Conservation (phyloP, 2,329 filamentous ascomycete genomes). For the Rhytidhysteron rufulum region DNA sequence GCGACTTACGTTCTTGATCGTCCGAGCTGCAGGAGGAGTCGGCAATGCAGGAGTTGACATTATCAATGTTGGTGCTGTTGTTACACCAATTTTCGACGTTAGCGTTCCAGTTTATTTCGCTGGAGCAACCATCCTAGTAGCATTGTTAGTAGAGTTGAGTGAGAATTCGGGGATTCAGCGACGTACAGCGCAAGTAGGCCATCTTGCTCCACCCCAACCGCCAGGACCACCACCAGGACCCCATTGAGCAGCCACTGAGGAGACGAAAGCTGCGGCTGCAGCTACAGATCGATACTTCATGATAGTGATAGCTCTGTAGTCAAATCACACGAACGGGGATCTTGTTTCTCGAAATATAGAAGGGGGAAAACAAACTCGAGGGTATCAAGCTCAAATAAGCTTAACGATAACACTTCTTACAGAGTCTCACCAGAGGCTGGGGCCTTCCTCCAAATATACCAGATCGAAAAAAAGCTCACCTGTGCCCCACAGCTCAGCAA, state of each 20-base stretch:
- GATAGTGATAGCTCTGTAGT: neutral
- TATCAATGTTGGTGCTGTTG: constrained; percentile 13
- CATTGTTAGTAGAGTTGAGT: neutral
- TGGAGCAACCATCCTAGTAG: constrained; percentile 1
- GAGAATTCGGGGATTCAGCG: neutral
- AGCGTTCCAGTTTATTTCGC: neutral
- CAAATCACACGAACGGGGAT: no score
- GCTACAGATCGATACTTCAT: constrained; percentile 8
- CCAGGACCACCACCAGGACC: neutral
- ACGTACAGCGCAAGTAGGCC: constrained; percentile 5
- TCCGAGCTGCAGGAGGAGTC: constrained; percentile 13
- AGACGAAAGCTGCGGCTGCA: constrained; percentile 3
- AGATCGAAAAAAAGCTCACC: no score
- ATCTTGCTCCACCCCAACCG: no score
- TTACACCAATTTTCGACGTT: constrained; percentile 11
- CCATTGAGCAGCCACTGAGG: constrained; percentile 1
- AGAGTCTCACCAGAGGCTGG: no score
- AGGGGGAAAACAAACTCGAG: no score
- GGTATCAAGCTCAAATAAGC: no score
- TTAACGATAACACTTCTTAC: no score
- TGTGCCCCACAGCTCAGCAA: constrained; percentile 1
- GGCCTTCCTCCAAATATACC: no score
- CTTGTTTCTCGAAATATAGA: no score
- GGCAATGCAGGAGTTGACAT: constrained; percentile 18
- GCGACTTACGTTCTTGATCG: constrained; percentile 14